A percentile compares a stretch with the other conserved stretches of the same genome.
These are phyloP conservation scores for Eucalyptus viminalis DNA, from an alignment of 345 rosid species.

Conservation along the genomic window DNA sequence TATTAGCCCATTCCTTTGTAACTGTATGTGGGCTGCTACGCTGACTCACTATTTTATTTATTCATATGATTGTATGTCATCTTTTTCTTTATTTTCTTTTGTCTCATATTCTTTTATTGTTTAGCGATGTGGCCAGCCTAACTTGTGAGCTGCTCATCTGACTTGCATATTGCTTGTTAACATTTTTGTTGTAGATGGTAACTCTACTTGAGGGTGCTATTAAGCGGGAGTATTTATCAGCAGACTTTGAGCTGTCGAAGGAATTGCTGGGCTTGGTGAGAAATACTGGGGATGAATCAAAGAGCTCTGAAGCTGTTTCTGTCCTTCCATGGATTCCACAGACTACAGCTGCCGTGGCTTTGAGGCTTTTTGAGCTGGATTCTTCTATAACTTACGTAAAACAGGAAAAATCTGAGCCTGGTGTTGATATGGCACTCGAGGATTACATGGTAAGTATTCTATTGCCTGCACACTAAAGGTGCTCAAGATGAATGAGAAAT, in stretches of 20 bases:
- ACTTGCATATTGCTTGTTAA: background rate
- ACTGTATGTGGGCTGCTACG: background rate
- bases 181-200: slow-evolving; percentile 35
- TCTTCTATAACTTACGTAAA: slow-evolving; percentile 38
- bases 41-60: background rate
- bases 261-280: slow-evolving; percentile 41
- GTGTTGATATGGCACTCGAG: slow-evolving; percentile 26
- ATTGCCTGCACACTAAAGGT: background rate
- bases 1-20: background rate
- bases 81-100: background rate
- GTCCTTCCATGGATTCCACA: slow-evolving; percentile 98
- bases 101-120: background rate
- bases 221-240: slow-evolving; percentile 46
- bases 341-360: slow-evolving; percentile 71
- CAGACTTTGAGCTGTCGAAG: slow-evolving; percentile 54
- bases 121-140: background rate
- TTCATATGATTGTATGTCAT: background rate
- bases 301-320: slow-evolving; percentile 24
- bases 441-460: slow-evolving; percentile 41
- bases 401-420: slow-evolving; percentile 45
- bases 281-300: slow-evolving; percentile 3
- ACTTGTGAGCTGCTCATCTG: background rate
- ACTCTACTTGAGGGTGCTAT: slow-evolving; percentile 67
- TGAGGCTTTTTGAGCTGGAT: slow-evolving; percentile 84
- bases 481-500: background rate